A percentile compares a stretch with the other conserved stretches of the same genome.
phyloP scores from a whole-genome alignment of 768 basidiomycete genomes.

The Rubroboletus pulcherrimus region DNA sequence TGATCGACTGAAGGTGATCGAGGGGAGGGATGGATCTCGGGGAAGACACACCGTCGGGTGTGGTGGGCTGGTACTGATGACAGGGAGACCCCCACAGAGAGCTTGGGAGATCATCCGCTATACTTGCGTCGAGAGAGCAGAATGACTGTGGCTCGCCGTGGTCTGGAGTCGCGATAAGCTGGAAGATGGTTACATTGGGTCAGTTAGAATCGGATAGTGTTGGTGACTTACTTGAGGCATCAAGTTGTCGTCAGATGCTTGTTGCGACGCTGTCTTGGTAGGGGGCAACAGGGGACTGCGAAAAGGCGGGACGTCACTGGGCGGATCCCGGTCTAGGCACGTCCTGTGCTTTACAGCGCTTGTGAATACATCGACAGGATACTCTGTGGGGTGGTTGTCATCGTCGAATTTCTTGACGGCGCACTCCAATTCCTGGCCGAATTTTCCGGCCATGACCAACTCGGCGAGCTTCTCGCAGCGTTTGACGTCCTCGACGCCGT shows the following conservation, averaged over 20 bases:
- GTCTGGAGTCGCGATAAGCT: conserved; percentile 2
- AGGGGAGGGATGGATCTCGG: background rate
- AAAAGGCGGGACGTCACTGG: conserved; percentile 20
- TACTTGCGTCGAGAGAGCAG: background rate
- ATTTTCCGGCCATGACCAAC: conserved; percentile 47
- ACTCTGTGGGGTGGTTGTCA: background rate
- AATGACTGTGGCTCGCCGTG: conserved; percentile 1
- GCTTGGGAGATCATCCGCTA: background rate
- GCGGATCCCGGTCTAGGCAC: background rate
- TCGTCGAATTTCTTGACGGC: conserved; percentile 39
- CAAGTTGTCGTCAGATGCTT: background rate
- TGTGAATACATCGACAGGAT: background rate
- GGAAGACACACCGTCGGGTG: background rate
- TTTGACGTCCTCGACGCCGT: conserved; percentile 42
- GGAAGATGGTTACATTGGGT: background rate
- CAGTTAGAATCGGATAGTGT: background rate
- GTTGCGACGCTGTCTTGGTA: background rate
- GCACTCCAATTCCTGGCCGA: conserved; percentile 44
- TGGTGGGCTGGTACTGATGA: conserved; percentile 4
- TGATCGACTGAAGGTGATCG: conserved; percentile 11
- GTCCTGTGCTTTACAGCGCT: background rate
- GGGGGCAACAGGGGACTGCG: conserved; percentile 32
- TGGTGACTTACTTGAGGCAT: conserved; percentile 13
- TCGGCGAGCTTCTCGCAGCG: conserved; percentile 51
- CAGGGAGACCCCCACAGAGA: background rate